A percentile compares a stretch with the other conserved stretches of the same genome.
Conservation (phyloP, 495 filamentous ascomycete genomes). For the Thermochaetoides thermophila region DNA sequence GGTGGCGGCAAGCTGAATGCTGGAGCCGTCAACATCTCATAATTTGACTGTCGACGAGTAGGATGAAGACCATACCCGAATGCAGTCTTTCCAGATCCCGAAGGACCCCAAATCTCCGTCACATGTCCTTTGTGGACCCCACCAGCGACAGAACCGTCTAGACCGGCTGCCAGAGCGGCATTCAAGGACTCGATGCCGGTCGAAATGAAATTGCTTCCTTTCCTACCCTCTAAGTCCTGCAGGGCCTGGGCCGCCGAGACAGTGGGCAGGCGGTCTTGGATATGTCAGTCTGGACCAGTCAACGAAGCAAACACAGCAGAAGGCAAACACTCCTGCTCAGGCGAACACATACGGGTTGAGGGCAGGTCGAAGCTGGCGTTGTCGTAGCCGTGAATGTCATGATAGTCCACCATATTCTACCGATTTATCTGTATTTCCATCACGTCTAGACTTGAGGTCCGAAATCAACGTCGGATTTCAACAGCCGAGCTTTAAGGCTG, state of each 20-base stretch:
- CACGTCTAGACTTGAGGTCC: no score
- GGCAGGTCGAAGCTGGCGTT: slow-evolving; percentile 31
- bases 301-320: not conserved
- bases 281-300: not conserved
- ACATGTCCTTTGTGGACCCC: slow-evolving; percentile 64
- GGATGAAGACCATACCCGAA: slow-evolving; percentile 46
- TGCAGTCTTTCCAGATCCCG: slow-evolving; percentile 75
- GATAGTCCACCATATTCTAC: slow-evolving; percentile 32
- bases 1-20: slow-evolving; percentile 53
- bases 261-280: slow-evolving; percentile 62
- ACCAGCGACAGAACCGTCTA: slow-evolving; percentile 13
- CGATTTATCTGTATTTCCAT: no score
- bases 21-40: no score
- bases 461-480: no score
- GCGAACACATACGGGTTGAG: slow-evolving; percentile 8
- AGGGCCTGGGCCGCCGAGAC: slow-evolving; percentile 78
- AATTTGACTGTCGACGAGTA: no score
- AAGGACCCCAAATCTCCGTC: slow-evolving; percentile 81
- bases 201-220: slow-evolving; percentile 39
- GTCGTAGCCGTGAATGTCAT: slow-evolving; percentile 31
- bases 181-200: slow-evolving; percentile 57
- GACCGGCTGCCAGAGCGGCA: slow-evolving; percentile 11
- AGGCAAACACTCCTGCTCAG: no score
- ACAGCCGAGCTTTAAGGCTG: no score
- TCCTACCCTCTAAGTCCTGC: slow-evolving; percentile 36